Evolutionary conservation across 2,329 filamentous ascomycete species (phyloP).

Genomic region (Huntiella moniliformis): DNA sequence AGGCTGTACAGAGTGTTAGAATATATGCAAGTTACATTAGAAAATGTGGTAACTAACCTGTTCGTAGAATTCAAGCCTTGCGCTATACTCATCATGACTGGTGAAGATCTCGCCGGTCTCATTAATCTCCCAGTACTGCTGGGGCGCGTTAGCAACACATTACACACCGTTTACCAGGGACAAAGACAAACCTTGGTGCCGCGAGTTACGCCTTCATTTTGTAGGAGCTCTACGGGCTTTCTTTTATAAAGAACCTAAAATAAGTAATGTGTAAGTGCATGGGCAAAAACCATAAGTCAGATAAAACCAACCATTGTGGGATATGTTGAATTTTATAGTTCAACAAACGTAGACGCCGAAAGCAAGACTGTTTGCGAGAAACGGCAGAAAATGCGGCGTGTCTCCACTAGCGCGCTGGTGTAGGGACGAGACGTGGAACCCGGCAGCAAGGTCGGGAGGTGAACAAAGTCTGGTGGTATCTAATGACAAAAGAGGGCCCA

Average conservation of each 20-base stretch:
- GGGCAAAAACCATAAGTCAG: background rate
- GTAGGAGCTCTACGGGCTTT: conserved; percentile 66
- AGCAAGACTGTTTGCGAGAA: too few relatives aligned
- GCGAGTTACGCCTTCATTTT: background rate
- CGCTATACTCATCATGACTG: conserved; percentile 65
- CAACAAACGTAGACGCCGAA: too few relatives aligned
- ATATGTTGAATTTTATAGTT: too few relatives aligned
- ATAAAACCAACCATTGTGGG: background rate
- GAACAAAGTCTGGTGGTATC: too few relatives aligned
- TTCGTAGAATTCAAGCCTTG: conserved; percentile 80
- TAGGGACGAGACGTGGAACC: too few relatives aligned
- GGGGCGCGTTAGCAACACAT: conserved; percentile 10
- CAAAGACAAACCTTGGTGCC: conserved; percentile 5
- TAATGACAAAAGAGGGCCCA: too few relatives aligned
- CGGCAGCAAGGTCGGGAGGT: too few relatives aligned
- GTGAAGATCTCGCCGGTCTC: conserved; percentile 81
- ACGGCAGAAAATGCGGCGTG: too few relatives aligned
- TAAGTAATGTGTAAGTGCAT: too few relatives aligned
- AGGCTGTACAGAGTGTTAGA: conserved; percentile 30
- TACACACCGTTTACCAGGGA: background rate
- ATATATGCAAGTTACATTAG: background rate
- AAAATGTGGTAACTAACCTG: conserved; percentile 38
- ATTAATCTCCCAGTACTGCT: conserved; percentile 75
- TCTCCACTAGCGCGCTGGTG: too few relatives aligned
- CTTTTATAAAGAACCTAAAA: conserved; percentile 81